phyloP scores from a whole-genome alignment of 2,329 filamentous ascomycete genomes.

The Microdochium bolleyi region DNA sequence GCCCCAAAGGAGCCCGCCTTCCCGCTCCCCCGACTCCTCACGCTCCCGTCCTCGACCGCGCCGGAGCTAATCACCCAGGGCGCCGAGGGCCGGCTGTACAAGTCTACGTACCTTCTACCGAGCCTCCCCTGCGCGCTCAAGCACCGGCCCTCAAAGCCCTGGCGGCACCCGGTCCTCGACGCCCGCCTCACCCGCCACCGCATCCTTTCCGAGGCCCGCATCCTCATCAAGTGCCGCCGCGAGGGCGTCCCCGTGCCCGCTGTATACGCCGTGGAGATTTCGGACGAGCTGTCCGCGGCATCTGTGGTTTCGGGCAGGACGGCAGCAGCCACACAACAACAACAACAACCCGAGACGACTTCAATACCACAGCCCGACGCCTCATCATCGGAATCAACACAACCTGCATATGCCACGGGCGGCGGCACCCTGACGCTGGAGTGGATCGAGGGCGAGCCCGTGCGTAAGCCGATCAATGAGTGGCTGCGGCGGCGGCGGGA shows the following conservation, averaged over 20 bases:
- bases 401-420: conserved; percentile 24
- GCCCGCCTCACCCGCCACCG: conserved; percentile 78
- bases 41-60: conserved; percentile 47
- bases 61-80: conserved; percentile 80
- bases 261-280: conserved; percentile 58
- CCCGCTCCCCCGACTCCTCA: conserved; percentile 58
- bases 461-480: conserved; percentile 61
- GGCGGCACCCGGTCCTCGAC: conserved; percentile 86
- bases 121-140: conserved; percentile 72
- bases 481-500: conserved; percentile 49
- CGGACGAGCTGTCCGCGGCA: not conserved
- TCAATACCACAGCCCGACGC: not conserved
- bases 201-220: conserved; percentile 80
- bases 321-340: not conserved
- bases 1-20: conserved; percentile 19
- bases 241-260: conserved; percentile 79
- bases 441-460: conserved; percentile 70
- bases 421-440: conserved; percentile 75
- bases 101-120: conserved; percentile 68
- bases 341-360: not conserved
- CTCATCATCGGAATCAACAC: not conserved
- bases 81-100: conserved; percentile 91
- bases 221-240: conserved; percentile 68
- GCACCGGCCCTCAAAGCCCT: conserved; percentile 83
- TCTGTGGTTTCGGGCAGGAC: not conserved